Percentiles rank a stretch among this genome's conserved stretches.
Conservation (phyloP, 2,329 filamentous ascomycete genomes). For the Phialocephala subalpina region DNA sequence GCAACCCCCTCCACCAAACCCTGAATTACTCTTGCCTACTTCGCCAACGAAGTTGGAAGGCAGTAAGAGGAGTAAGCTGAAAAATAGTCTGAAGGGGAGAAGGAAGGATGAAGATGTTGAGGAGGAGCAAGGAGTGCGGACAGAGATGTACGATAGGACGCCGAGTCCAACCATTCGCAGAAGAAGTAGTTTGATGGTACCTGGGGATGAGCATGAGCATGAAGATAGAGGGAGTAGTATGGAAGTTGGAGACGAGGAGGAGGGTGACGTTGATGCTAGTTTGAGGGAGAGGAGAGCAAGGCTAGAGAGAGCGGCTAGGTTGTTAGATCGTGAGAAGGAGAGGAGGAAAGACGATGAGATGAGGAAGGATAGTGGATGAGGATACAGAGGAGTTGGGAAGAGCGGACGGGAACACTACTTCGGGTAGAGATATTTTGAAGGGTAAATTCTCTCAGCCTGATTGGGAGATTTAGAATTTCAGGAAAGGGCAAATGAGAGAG, state of each 20-base stretch:
- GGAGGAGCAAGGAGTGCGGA: neutral
- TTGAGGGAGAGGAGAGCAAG: slow-evolving; percentile 50
- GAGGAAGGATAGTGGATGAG: slow-evolving; percentile 13
- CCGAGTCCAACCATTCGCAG: neutral
- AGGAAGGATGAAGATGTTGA: slow-evolving; percentile 19
- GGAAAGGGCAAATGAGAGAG: too few relatives aligned
- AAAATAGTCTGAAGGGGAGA: neutral
- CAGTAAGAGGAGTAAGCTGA: neutral
- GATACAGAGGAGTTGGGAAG: neutral
- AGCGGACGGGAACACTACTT: too few relatives aligned
- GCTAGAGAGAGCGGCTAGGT: slow-evolving; percentile 49
- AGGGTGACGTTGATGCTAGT: slow-evolving; percentile 37
- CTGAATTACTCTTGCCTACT: neutral
- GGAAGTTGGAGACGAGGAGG: slow-evolving; percentile 31
- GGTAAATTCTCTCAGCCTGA: neutral
- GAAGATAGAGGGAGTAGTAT: slow-evolving; percentile 21
- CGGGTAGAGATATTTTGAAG: too few relatives aligned
- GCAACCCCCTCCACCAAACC: neutral
- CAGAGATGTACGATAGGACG: slow-evolving; percentile 9
- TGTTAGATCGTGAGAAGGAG: slow-evolving; percentile 36
- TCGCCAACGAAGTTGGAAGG: neutral
- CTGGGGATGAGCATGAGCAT: neutral
- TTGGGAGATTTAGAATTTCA: too few relatives aligned
- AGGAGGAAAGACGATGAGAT: neutral
- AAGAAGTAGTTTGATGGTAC: neutral